Conservation (phyloP, 1,284 basidiomycete genomes). For the Cutaneotrichosporon daszewskae region DNA sequence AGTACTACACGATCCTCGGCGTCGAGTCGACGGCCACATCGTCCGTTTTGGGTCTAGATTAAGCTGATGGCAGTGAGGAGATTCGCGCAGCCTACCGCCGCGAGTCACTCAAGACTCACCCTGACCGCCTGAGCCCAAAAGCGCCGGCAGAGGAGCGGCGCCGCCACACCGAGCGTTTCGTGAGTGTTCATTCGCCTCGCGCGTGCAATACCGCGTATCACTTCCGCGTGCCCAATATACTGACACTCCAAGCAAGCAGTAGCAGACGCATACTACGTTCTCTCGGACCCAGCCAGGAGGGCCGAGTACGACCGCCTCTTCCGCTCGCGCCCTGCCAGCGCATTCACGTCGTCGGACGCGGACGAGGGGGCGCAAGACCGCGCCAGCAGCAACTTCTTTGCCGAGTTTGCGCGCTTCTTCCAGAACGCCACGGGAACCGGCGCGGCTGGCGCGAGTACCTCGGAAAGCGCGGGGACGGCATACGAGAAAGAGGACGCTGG, state of each 20-base stretch:
- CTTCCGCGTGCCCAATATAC: not conserved
- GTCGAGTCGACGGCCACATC: constrained; percentile 34
- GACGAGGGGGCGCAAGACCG: constrained; percentile 53
- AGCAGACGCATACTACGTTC: constrained; percentile 93
- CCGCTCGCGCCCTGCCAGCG: constrained; percentile 49
- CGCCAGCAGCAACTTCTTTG: constrained; percentile 68
- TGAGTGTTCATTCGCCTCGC: constrained; percentile 43
- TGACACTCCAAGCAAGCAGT: constrained; percentile 57
- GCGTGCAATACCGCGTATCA: not conserved
- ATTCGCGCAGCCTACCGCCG: constrained; percentile 46
- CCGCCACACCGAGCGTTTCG: constrained; percentile 70
- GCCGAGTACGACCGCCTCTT: constrained; percentile 74
- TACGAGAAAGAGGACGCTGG: not conserved
- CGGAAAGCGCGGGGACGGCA: constrained; percentile 2
- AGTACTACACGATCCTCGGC: constrained; percentile 44
- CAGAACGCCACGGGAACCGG: constrained; percentile 33
- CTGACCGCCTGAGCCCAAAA: constrained; percentile 70
- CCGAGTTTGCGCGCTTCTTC: constrained; percentile 70
- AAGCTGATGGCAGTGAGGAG: constrained; percentile 30
- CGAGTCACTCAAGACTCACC: constrained; percentile 64
- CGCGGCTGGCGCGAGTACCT: constrained; percentile 4
- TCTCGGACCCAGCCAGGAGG: constrained; percentile 68
- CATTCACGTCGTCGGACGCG: constrained; percentile 33
- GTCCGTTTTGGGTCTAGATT: constrained; percentile 15
- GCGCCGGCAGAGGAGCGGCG: constrained; percentile 66